Conservation (phyloP, 495 filamentous ascomycete species). For the Hamigera avellanea region DNA sequence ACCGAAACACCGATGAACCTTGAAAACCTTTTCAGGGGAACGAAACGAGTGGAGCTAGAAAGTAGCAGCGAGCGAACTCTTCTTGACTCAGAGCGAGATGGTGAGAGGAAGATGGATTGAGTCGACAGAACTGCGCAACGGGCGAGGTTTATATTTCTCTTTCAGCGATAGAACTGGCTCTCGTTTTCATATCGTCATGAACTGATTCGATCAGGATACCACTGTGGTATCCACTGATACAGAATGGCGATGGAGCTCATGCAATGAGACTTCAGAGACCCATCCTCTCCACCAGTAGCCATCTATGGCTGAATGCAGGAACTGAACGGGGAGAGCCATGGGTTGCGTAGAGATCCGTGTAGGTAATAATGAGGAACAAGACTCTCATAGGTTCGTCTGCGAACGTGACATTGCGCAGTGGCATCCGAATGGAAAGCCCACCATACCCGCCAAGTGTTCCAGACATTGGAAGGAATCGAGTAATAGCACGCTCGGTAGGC, state of each 20-base stretch:
- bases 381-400: conserved; percentile 5
- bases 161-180: conserved; percentile 4
- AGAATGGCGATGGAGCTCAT: background rate
- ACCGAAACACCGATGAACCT: background rate
- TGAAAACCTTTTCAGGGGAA: conserved; percentile 11
- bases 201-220: conserved; percentile 10
- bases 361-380: conserved; percentile 8
- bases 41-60: conserved; percentile 28
- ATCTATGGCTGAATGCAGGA: conserved; percentile 15
- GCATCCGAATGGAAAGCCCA: conserved; percentile 13
- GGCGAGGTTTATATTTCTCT: conserved; percentile 19
- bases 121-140: conserved; percentile 2
- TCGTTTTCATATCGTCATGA: conserved; percentile 7
- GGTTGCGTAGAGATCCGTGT: conserved; percentile 11
- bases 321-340: conserved; percentile 8
- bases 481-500: conserved; percentile 7
- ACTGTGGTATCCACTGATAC: conserved; percentile 20
- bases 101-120: conserved; percentile 6
- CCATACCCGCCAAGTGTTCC: conserved; percentile 5
- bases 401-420: conserved; percentile 26
- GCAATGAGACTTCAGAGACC: conserved; percentile 1
- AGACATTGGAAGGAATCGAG: background rate
- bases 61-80: conserved; percentile 15
- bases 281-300: conserved; percentile 7
- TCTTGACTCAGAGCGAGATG: conserved; percentile 4